phyloP scores from a whole-genome alignment of 768 basidiomycete genomes.

The Mycena haematopus region DNA sequence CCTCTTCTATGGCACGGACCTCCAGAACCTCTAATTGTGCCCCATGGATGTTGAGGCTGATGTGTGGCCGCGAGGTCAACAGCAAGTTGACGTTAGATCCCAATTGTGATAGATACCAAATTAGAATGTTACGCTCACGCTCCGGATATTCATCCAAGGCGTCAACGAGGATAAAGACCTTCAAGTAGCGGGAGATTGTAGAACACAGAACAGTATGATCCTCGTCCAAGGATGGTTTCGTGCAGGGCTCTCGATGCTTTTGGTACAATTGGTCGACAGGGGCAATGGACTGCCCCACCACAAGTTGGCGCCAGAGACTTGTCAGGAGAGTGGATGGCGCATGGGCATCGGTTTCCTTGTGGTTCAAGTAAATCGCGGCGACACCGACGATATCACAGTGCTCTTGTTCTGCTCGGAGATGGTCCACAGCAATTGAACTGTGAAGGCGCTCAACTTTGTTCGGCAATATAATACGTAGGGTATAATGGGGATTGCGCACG shows the following conservation, averaged over 20 bases:
- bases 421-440: background rate
- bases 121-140: background rate
- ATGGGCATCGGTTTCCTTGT: background rate
- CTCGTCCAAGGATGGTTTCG: background rate
- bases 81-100: background rate
- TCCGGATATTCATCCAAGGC: slow-evolving; percentile 12
- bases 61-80: slow-evolving; percentile 3
- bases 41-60: background rate
- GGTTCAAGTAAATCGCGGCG: background rate
- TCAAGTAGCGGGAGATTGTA: background rate
- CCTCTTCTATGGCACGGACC: background rate
- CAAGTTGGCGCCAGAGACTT: background rate
- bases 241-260: background rate
- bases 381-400: background rate
- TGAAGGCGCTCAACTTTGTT: background rate
- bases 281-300: background rate
- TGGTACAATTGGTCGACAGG: background rate
- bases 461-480: background rate
- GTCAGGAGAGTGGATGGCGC: background rate
- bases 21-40: background rate
- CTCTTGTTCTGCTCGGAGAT: background rate
- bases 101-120: background rate
- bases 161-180: slow-evolving; percentile 1
- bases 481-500: background rate
- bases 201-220: background rate